Evolutionary conservation across 129 eudicot genomes (phyloP).

Genomic region (Apium graveolens): DNA sequence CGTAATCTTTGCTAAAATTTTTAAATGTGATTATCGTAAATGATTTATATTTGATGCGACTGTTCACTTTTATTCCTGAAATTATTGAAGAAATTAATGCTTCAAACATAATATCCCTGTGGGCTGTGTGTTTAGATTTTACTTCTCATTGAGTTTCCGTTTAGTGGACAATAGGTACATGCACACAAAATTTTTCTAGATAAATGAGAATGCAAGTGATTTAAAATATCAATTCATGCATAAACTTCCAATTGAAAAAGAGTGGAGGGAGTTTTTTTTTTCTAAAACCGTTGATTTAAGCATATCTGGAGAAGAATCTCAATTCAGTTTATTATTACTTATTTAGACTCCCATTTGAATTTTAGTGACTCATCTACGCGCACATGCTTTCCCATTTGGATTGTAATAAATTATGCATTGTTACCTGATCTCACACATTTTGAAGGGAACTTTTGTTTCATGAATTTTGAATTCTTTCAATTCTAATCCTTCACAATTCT

Average conservation of each 20-base stretch:
- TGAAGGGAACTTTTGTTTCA: background rate
- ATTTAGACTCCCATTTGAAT: background rate
- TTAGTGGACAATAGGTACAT: background rate
- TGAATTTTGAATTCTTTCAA: background rate
- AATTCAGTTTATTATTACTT: background rate
- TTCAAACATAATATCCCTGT: background rate
- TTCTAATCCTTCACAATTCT: background rate
- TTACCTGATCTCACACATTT: background rate
- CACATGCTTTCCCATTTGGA: background rate
- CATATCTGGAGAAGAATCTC: background rate
- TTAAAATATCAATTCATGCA: background rate
- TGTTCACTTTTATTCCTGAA: background rate
- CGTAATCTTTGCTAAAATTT: background rate
- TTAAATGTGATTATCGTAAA: background rate
- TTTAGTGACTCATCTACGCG: background rate
- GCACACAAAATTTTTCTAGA: background rate
- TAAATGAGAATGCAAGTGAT: background rate
- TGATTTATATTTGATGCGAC: background rate
- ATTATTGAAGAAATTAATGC: background rate
- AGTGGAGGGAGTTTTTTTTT: background rate
- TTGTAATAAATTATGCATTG: no score
- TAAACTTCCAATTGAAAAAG: background rate
- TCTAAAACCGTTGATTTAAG: background rate
- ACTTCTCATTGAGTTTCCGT: background rate
- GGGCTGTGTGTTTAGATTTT: background rate